Percentiles rank a stretch among this genome's conserved stretches.
phyloP scores from a whole-genome alignment of 192 early-diverging fungal genomes.

The Coemansia furcata region DNA sequence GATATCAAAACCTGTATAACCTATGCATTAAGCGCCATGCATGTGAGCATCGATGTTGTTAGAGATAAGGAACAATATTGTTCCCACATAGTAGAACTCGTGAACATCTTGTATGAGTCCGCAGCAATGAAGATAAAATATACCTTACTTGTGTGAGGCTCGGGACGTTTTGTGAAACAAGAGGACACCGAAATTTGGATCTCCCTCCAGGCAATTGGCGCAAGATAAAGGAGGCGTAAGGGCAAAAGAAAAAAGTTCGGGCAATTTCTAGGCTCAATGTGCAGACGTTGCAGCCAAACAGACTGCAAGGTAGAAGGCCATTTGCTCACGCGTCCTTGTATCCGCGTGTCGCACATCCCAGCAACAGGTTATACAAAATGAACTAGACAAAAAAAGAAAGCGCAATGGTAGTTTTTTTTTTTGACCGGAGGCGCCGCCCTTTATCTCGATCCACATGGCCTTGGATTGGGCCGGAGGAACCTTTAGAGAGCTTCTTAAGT shows the following conservation, averaged over 20 bases:
- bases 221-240: not conserved
- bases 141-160: no score
- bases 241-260: not conserved
- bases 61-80: not conserved
- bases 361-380: not conserved
- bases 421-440: not conserved
- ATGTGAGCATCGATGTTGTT: not conserved
- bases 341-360: slow-evolving; percentile 1
- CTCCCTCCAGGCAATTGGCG: not conserved
- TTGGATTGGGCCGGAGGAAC: not conserved
- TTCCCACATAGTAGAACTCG: not conserved
- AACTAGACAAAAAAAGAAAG: no score
- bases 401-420: no score
- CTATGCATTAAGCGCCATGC: not conserved
- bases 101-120: not conserved
- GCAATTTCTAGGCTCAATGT: not conserved
- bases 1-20: not conserved
- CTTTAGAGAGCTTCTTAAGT: no score
- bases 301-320: not conserved
- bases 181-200: not conserved
- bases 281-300: not conserved
- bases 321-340: not conserved
- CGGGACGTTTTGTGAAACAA: not conserved
- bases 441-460: not conserved
- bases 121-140: not conserved